Evolutionary conservation across 192 early-diverging fungal species (phyloP), one percentile per base, ranked within the genome.

Genomic region (Ambispora gerdemannii): DNA sequence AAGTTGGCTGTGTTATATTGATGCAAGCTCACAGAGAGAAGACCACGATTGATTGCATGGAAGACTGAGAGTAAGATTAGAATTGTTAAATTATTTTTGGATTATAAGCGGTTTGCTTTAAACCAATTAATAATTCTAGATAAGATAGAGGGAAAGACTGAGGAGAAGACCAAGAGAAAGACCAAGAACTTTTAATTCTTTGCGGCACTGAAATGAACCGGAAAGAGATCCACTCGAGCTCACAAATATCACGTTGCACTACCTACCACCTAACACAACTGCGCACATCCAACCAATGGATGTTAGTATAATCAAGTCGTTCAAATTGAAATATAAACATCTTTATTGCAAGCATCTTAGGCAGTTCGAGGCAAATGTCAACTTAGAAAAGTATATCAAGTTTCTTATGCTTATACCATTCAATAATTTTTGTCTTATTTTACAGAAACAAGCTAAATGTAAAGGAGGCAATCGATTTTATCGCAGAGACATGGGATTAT

Each of bases 391-490:
- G 51, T 4, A 52, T 52, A 6, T 52, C 4, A 52, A 19, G 4
- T 52, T 52, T 6, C 25, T 52, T 17, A 17, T 19, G 7, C n/a
- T 52, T 52, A 19, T 6, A 19, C 1, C 25, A n/a, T n/a, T n/a
- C n/a, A n/a, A n/a, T n/a, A 52, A 52, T 52, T 52, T 52, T 4
- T 52, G n/a, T 17, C 25, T 52, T 52, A 22, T 19, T 52, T 52
- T 19, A 0, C 6, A 22, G 27, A 22, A 34, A 28, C 27, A 60
- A 60, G 25, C 3, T 61, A 28, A 28, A 11, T 32, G 17, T 61
- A 3, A 61, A 32, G 17, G 34, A 61, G 17, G 31, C 60, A 62
- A 34, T 62, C 60, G 30, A 33, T 62, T 62, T 35, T 34, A 36
- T 61, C n/a, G 3, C 59, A 27, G 30, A 61, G 13, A 15, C 60